Conservation (phyloP, 306 rosid genomes). For the Castanospermum australe region DNA sequence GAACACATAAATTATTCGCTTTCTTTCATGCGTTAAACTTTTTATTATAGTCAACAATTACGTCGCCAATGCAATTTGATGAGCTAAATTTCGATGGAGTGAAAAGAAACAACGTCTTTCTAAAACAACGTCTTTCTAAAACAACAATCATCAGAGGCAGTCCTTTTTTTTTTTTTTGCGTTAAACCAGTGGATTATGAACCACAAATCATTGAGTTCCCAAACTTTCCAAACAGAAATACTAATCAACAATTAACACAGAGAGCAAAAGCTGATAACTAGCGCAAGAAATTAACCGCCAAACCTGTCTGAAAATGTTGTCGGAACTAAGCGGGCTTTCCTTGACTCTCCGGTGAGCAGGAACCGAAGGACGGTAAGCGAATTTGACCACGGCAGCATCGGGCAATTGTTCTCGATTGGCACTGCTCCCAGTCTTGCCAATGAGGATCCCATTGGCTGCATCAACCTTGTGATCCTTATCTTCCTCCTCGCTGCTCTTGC, state of each 20-base stretch:
- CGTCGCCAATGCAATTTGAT: background rate
- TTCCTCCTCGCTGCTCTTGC: slow-evolving; percentile 28
- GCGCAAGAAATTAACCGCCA: background rate
- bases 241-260: background rate
- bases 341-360: slow-evolving; percentile 78
- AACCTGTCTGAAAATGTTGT: slow-evolving; percentile 82
- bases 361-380: slow-evolving; percentile 69
- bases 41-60: too few relatives aligned
- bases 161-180: background rate
- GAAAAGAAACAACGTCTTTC: background rate
- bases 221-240: slow-evolving; percentile 22
- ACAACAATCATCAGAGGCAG: background rate
- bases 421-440: background rate
- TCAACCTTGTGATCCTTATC: slow-evolving; percentile 37
- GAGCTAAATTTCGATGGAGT: background rate
- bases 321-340: slow-evolving; percentile 95
- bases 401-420: slow-evolving; percentile 22
- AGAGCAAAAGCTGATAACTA: too few relatives aligned
- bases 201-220: too few relatives aligned
- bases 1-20: too few relatives aligned
- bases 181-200: background rate
- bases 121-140: background rate
- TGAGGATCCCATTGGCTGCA: slow-evolving; percentile 11
- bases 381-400: slow-evolving; percentile 34
- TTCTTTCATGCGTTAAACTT: too few relatives aligned